Evolutionary conservation across 768 basidiomycete species (phyloP).

Genomic region (Auricularia cornea): DNA sequence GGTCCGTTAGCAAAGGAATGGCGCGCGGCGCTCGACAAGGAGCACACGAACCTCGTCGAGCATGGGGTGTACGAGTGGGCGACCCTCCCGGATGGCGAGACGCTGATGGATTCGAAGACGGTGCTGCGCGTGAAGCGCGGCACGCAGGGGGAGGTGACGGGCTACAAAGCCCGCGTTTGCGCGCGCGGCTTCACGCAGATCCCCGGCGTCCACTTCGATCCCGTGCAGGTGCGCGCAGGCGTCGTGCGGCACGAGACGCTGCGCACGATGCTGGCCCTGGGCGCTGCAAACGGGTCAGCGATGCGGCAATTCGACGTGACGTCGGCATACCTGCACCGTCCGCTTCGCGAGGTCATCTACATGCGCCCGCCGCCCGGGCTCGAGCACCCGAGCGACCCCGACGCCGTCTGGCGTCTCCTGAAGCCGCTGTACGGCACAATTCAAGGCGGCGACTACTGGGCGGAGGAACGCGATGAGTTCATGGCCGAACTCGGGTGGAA

Average conservation of each 20-base stretch:
- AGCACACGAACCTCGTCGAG: neutral
- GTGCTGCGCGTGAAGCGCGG: neutral
- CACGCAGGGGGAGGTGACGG: neutral
- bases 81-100: neutral
- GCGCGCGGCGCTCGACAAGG: neutral
- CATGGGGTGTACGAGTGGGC: neutral
- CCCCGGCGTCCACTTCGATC: conserved; percentile 16
- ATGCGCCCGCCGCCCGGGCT: conserved; percentile 8
- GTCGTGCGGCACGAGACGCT: conserved; percentile 16
- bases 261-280: conserved; percentile 28
- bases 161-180: conserved; percentile 14
- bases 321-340: conserved; percentile 31
- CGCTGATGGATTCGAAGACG: neutral
- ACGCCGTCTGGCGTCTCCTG: conserved; percentile 9
- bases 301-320: conserved; percentile 38
- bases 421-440: conserved; percentile 33
- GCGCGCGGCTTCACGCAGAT: conserved; percentile 28
- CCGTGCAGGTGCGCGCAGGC: conserved; percentile 20
- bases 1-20: neutral
- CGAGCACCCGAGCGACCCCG: conserved; percentile 2
- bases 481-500: conserved; percentile 6
- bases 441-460: conserved; percentile 29
- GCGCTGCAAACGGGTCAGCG: conserved; percentile 26
- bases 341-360: conserved; percentile 21
- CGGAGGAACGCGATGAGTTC: conserved; percentile 19